Evolutionary conservation across 2,329 filamentous ascomycete species (phyloP), one percentile per base, ranked within the genome.

Genomic region (Stromatinia cepivora): DNA sequence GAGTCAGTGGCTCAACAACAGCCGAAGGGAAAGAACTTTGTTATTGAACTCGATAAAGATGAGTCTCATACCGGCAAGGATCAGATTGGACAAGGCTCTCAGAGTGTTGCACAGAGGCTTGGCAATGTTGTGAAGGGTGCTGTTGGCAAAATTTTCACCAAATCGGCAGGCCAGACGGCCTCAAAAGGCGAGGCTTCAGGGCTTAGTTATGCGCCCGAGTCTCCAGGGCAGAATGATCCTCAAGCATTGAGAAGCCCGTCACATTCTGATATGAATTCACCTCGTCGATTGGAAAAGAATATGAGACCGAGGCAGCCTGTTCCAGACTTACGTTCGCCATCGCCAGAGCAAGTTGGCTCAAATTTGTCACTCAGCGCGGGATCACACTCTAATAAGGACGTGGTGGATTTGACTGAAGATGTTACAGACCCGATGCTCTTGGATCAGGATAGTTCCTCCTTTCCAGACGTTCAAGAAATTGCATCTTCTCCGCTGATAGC

Each of bases 321-420:
- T 17, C n/a, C 10, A 15, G 9, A 3, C 15, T 20, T 53, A 42
- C 34, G 46, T 52, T 64, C 61, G 4, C 34, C 34, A 15, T 52
- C 46, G 15, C n/a, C 61, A 42, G 31, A 64, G 46, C 61, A 25
- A 36, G n/a, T 25, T 39, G 13, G 15, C n/a, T 52, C 46, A n/a
- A 28, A 28, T 11, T n/a, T 52, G 28, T 50, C 46, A 63, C 15
- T 7, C 20, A 28, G 45, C 22, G 11, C 22, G 34, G 34, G 22
- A 50, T 28, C n/a, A 25, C 11, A n/a, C n/a, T 63, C 25, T 8
- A 52, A 20, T 39, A 17, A 10, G 31, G 31, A 56, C 20, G 31
- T n/a, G 4, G 58, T 68, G 11, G 66, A 68, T 68, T 34, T 68
- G 57, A 68, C 66, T 34, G 28, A 20, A 7, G 66, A 68, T 54